phyloP scores from a whole-genome alignment of 1,284 basidiomycete genomes.

The Pseudozyma tsukubaensis region DNA sequence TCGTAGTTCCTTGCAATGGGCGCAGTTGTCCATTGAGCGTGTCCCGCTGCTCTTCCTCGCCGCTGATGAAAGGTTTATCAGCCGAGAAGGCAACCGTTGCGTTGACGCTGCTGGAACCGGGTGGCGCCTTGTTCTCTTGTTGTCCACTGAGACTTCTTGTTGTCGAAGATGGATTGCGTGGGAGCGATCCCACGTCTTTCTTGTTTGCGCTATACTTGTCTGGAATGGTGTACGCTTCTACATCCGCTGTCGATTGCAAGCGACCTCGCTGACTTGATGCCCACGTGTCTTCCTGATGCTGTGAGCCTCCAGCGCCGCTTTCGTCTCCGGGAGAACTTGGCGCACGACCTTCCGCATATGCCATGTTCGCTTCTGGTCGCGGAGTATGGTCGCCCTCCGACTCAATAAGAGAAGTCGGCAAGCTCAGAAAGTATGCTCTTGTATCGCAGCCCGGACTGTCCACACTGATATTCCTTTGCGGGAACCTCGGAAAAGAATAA shows the following conservation, averaged over 20 bases:
- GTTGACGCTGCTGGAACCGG: too few species aligned
- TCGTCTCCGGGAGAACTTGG: neutral
- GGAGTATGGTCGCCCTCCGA: neutral
- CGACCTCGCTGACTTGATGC: too few species aligned
- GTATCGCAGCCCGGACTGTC: neutral
- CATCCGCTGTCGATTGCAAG: neutral
- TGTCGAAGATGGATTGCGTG: too few species aligned
- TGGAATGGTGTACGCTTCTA: slow-evolving; percentile 29
- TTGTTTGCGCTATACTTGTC: slow-evolving; percentile 7
- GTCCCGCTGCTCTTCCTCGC: too few species aligned
- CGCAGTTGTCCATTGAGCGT: too few species aligned
- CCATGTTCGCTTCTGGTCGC: too few species aligned
- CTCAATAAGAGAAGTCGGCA: slow-evolving; percentile 21
- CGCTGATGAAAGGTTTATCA: too few species aligned
- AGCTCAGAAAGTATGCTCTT: slow-evolving; percentile 19
- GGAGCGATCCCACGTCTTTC: neutral
- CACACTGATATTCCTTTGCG: neutral
- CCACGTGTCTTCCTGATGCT: neutral
- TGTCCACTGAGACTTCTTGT: too few species aligned
- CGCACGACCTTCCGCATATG: too few species aligned
- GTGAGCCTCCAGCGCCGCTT: neutral
- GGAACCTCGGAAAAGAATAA: neutral
- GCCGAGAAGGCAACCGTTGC: too few species aligned
- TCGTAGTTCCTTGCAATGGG: neutral
- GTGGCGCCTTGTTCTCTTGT: too few species aligned